phyloP scores from a whole-genome alignment of 148 eudicot species.

The Pouteria glomerata region DNA sequence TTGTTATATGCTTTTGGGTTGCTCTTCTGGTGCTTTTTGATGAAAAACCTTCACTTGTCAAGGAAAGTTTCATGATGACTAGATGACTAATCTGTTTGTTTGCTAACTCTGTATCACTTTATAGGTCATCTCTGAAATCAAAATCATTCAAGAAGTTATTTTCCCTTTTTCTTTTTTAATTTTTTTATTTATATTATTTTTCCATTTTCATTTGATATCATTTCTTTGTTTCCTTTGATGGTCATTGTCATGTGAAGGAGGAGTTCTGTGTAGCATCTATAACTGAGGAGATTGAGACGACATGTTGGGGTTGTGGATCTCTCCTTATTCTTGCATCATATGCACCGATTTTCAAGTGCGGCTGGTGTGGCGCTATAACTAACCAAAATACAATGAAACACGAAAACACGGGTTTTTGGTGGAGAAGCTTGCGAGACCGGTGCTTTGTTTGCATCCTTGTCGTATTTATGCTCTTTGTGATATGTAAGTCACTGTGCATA shows the following conservation, averaged over 20 bases:
- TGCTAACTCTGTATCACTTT: background rate
- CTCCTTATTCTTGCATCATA: conserved; percentile 74
- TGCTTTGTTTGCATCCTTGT: conserved; percentile 63
- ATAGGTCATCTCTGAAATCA: background rate
- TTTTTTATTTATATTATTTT: background rate
- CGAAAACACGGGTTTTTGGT: conserved; percentile 45
- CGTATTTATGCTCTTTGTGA: conserved; percentile 64
- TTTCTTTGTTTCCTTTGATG: conserved; percentile 7
- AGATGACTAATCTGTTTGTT: background rate
- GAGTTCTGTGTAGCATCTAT: conserved; percentile 26
- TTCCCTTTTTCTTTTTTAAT: background rate
- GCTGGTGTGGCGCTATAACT: conserved; percentile 98
- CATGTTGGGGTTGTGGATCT: conserved; percentile 98
- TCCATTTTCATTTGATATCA: background rate
- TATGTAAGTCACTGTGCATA: conserved; percentile 43
- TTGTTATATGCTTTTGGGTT: background rate
- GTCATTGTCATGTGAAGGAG: conserved; percentile 32
- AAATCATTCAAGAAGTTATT: background rate
- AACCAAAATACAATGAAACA: conserved; percentile 44
- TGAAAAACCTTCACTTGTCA: background rate
- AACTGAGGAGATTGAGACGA: conserved; percentile 53
- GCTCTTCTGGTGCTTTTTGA: background rate
- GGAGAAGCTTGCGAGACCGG: conserved; percentile 72
- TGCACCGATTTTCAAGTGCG: conserved; percentile 80
- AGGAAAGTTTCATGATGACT: background rate